Evolutionary conservation across 352 stramenopile species (phyloP).

Genomic region (Phytopythium litorale): DNA sequence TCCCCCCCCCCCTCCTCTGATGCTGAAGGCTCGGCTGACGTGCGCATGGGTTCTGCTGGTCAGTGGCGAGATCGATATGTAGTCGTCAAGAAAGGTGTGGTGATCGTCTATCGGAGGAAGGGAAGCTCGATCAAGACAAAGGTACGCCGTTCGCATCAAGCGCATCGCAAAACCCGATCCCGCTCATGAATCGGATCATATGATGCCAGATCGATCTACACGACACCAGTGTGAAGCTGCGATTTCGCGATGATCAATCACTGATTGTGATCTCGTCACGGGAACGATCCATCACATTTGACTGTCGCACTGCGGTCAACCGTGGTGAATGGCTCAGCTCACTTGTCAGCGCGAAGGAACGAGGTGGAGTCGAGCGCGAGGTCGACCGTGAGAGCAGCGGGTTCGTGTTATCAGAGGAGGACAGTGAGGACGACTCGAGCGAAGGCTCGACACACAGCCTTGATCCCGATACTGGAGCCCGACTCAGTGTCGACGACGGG

Average conservation of each 20-base stretch:
- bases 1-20: not conserved
- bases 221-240: conserved; percentile 44
- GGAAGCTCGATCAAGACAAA: conserved; percentile 54
- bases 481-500: conserved; percentile 20
- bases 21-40: not conserved
- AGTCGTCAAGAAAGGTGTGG: conserved; percentile 37
- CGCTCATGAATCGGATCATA: conserved; percentile 30
- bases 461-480: conserved; percentile 8
- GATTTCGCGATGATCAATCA: conserved; percentile 58
- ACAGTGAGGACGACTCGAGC: conserved; percentile 21
- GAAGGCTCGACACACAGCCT: not conserved
- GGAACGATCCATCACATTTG: conserved; percentile 38
- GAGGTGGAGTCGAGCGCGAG: conserved; percentile 28
- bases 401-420: conserved; percentile 35
- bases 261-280: conserved; percentile 48
- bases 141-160: conserved; percentile 17
- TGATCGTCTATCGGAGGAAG: conserved; percentile 43
- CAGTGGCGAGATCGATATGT: conserved; percentile 74
- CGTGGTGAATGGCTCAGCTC: conserved; percentile 64
- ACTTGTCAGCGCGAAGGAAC: conserved; percentile 48
- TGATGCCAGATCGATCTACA: conserved; percentile 51
- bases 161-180: not conserved
- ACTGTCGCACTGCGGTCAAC: conserved; percentile 39
- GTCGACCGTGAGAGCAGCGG: conserved; percentile 35
- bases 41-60: not conserved